phyloP scores from a whole-genome alignment of 108 stramenopile species.

The Stephanodiscus minutulus region DNA sequence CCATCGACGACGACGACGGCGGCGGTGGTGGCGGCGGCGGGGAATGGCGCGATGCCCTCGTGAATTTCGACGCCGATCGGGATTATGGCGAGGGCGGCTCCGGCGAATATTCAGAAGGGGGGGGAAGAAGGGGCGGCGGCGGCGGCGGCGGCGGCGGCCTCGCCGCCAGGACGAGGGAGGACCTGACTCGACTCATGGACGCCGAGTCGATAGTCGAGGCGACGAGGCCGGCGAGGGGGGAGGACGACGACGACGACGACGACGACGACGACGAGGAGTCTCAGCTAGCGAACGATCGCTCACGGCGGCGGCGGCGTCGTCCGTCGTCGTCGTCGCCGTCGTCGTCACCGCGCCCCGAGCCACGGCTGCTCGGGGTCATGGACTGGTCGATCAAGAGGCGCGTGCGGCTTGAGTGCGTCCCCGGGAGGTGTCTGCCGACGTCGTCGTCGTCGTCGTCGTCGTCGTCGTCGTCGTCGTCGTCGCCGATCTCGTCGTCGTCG shows the following conservation, averaged over 20 bases:
- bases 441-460: slow-evolving; percentile 6
- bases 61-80: not conserved
- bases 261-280: not conserved
- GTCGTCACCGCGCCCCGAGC: slow-evolving; percentile 12
- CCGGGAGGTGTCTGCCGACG: slow-evolving; percentile 33
- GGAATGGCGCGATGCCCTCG: slow-evolving; percentile 9
- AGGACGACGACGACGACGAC: not conserved
- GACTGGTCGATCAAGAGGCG: slow-evolving; percentile 54
- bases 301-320: no score
- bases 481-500: not conserved
- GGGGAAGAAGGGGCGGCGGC: not conserved
- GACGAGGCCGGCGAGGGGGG: not conserved
- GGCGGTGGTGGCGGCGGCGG: not conserved
- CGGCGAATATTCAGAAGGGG: not conserved
- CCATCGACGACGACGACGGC: no score
- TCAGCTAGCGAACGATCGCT: no score
- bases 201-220: not conserved
- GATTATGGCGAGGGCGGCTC: not conserved
- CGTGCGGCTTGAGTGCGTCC: slow-evolving; percentile 28
- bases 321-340: not conserved
- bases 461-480: not conserved
- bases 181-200: slow-evolving; percentile 2
- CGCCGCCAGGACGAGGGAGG: not conserved
- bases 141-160: no score
- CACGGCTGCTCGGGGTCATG: slow-evolving; percentile 26